Evolutionary conservation across 345 rosid genomes (phyloP).

Genomic region (Acer yangbiense): DNA sequence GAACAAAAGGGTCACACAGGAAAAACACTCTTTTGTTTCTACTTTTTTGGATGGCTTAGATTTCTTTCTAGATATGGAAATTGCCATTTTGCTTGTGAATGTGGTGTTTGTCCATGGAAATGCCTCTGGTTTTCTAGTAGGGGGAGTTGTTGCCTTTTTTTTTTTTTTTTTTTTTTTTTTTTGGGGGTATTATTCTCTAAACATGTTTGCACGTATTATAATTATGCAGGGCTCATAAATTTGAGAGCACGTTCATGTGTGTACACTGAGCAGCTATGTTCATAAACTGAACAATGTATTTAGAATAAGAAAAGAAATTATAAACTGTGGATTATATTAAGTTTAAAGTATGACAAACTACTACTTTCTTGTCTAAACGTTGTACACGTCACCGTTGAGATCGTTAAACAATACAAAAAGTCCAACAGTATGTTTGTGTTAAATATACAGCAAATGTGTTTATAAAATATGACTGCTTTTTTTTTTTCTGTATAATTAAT

Average conservation of each 20-base stretch:
- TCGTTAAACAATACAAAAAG: not conserved
- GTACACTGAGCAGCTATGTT: not conserved
- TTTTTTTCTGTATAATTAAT: not conserved
- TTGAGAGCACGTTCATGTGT: constrained; percentile 45
- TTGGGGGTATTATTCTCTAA: not conserved
- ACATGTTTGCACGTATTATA: constrained; percentile 56
- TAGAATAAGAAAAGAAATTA: not conserved
- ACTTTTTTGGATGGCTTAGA: constrained; percentile 34
- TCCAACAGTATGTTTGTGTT: not conserved
- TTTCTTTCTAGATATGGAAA: constrained; percentile 54
- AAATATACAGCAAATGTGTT: not conserved
- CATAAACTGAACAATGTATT: not conserved
- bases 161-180: no score
- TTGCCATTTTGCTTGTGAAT: constrained; percentile 48
- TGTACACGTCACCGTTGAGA: not conserved
- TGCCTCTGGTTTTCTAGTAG: constrained; percentile 37
- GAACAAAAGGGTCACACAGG: constrained; percentile 29
- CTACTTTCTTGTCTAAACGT: not conserved
- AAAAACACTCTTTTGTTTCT: constrained; percentile 27
- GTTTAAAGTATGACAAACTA: not conserved
- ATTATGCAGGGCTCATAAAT: constrained; percentile 10
- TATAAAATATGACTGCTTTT: not conserved
- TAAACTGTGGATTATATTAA: not conserved
- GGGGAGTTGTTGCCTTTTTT: not conserved
- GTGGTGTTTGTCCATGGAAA: constrained; percentile 1